Evolutionary conservation across 169 alveolate genomes (phyloP).

Genomic region (Eimeria acervulina): DNA sequence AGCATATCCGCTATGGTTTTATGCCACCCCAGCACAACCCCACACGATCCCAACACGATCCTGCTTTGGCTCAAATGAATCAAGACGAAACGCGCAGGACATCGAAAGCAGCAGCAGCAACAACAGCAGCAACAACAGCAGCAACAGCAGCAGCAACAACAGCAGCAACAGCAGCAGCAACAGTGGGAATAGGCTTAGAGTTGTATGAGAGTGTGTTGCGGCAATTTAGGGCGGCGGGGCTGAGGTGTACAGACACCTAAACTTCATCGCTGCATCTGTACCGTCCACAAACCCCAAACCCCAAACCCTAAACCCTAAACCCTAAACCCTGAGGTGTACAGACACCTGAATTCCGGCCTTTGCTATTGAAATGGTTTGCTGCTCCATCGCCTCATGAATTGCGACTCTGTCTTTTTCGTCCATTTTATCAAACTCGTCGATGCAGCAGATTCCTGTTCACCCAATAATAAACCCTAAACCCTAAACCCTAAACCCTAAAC

Average conservation of each 20-base stretch:
- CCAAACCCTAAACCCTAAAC: too few species aligned
- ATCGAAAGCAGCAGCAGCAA: background rate
- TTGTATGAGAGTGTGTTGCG: too few species aligned
- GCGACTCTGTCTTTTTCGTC: slow-evolving; percentile 99
- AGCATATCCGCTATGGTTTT: background rate
- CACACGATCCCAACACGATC: slow-evolving; percentile 19
- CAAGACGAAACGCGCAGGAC: background rate
- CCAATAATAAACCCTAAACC: background rate
- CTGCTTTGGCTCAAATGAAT: background rate
- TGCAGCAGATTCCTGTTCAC: slow-evolving; percentile 97
- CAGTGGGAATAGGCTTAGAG: background rate
- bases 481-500: slow-evolving; percentile 6
- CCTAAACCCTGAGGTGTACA: background rate
- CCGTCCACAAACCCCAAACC: too few species aligned
- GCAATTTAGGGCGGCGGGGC: too few species aligned
- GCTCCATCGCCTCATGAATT: slow-evolving; percentile 99
- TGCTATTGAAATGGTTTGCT: slow-evolving; percentile 99
- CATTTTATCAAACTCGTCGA: slow-evolving; percentile 91
- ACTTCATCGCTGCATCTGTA: too few species aligned
- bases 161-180: slow-evolving; percentile 9
- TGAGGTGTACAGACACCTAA: too few species aligned
- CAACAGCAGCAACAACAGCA: background rate
- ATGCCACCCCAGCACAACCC: background rate
- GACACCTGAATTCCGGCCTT: slow-evolving; percentile 96
- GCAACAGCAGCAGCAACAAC: background rate